phyloP scores from a whole-genome alignment of 2,329 filamentous ascomycete species.

The Curvularia hawaiiensis region DNA sequence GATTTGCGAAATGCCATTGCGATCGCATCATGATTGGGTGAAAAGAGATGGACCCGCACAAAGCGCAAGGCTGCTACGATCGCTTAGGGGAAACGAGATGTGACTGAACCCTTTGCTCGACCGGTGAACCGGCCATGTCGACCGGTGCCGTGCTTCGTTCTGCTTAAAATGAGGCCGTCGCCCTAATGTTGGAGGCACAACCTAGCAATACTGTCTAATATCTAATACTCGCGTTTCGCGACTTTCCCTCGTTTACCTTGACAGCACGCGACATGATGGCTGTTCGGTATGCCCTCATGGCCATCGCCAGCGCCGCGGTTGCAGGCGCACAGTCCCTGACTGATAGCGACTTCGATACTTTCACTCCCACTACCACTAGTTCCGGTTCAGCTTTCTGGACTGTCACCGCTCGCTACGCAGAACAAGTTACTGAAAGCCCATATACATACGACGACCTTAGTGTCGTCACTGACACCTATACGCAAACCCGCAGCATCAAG shows the following conservation, averaged over 20 bases:
- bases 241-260: constrained; percentile 9
- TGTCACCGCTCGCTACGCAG: constrained; percentile 26
- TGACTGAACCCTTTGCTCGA: constrained; percentile 19
- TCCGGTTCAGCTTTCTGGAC: constrained; percentile 32
- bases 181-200: constrained; percentile 18
- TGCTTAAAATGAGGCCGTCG: constrained; percentile 29
- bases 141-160: constrained; percentile 17
- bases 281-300: constrained; percentile 17
- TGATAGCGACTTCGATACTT: constrained; percentile 1
- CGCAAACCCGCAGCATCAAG: constrained; percentile 27
- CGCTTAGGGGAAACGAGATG: constrained; percentile 26
- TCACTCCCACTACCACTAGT: neutral
- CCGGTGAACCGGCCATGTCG: constrained; percentile 29
- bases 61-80: constrained; percentile 25
- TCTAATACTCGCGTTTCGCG: constrained; percentile 17
- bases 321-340: constrained; percentile 19
- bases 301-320: constrained; percentile 19
- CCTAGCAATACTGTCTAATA: constrained; percentile 17
- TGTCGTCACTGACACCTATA: constrained; percentile 19
- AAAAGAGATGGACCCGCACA: constrained; percentile 1
- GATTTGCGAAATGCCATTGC: constrained; percentile 12
- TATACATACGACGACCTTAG: constrained; percentile 22
- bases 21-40: constrained; percentile 20
- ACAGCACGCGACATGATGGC: constrained; percentile 20
- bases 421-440: constrained; percentile 17